Evolutionary conservation across 2,329 filamentous ascomycete genomes (phyloP).

Genomic region (Arthrobotrys iridis): DNA sequence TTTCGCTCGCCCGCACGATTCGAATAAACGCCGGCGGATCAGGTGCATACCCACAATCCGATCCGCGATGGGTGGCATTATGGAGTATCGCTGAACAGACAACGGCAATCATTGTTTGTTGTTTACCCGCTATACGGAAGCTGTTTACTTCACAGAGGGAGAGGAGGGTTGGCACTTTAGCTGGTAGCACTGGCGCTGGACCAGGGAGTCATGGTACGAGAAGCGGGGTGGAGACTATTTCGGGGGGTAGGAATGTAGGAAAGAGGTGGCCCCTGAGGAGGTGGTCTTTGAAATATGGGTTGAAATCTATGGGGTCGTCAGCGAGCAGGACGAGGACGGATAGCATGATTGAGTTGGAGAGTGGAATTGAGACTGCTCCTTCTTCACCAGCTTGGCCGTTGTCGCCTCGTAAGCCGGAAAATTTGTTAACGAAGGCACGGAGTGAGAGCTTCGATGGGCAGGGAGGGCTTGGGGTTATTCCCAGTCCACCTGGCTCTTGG

Average conservation of each 20-base stretch:
- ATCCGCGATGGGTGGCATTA: constrained; percentile 48
- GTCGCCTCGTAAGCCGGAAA: constrained; percentile 31
- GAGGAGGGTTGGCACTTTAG: constrained; percentile 1
- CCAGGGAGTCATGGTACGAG: constrained; percentile 6
- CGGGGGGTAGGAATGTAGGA: not conserved
- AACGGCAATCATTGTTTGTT: constrained; percentile 48
- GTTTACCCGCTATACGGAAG: constrained; percentile 49
- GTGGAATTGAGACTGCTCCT: not conserved
- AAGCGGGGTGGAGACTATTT: constrained; percentile 13
- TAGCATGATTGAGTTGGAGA: constrained; percentile 33
- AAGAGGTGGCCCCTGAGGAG: constrained; percentile 30
- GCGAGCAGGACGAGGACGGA: constrained; percentile 16
- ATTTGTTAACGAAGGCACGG: constrained; percentile 11
- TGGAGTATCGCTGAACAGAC: constrained; percentile 51
- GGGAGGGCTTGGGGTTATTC: constrained; percentile 28
- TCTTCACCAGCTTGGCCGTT: constrained; percentile 36
- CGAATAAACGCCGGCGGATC: constrained; percentile 45
- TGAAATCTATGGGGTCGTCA: constrained; percentile 23
- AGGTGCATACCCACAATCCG: constrained; percentile 39
- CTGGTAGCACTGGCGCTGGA: not conserved
- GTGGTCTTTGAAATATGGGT: constrained; percentile 45
- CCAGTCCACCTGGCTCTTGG: constrained; percentile 24
- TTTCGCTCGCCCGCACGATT: constrained; percentile 45
- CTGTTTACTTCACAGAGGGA: constrained; percentile 33
- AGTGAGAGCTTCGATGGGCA: constrained; percentile 19